phyloP scores from a whole-genome alignment of 2,329 filamentous ascomycete genomes.

The Colletotrichum sp. region DNA sequence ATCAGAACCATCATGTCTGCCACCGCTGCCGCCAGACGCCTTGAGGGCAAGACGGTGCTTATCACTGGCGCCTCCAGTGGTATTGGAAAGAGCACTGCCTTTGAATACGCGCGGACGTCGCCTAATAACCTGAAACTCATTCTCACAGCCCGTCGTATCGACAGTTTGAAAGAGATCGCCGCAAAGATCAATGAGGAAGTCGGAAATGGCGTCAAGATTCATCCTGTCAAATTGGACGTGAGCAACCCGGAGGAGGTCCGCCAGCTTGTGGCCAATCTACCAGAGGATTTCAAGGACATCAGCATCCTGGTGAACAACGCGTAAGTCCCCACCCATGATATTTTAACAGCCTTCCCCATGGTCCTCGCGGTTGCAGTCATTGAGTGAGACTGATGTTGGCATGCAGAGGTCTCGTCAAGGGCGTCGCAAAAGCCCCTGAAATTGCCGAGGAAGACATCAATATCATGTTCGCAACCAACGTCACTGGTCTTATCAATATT shows the following conservation, averaged over 20 bases:
- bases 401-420: constrained; percentile 82
- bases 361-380: neutral
- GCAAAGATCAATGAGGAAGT: constrained; percentile 78
- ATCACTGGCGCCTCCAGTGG: constrained; percentile 93
- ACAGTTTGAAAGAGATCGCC: constrained; percentile 78
- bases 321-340: constrained; percentile 51
- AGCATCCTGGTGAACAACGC: constrained; percentile 96
- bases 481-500: constrained; percentile 94
- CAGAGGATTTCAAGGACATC: constrained; percentile 82
- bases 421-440: constrained; percentile 82
- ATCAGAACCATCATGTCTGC: constrained; percentile 48
- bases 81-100: constrained; percentile 82
- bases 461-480: constrained; percentile 91
- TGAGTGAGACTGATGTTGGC: constrained; percentile 9
- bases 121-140: constrained; percentile 83
- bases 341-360: neutral
- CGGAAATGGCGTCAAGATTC: constrained; percentile 79
- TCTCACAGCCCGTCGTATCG: constrained; percentile 85
- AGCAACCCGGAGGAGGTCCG: constrained; percentile 78
- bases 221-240: constrained; percentile 86
- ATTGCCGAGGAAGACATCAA: constrained; percentile 84
- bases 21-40: constrained; percentile 78
- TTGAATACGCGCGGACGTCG: constrained; percentile 89
- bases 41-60: constrained; percentile 90
- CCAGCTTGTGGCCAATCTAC: constrained; percentile 74